Conservation (phyloP, 306 rosid genomes). For the Inga laurina region DNA sequence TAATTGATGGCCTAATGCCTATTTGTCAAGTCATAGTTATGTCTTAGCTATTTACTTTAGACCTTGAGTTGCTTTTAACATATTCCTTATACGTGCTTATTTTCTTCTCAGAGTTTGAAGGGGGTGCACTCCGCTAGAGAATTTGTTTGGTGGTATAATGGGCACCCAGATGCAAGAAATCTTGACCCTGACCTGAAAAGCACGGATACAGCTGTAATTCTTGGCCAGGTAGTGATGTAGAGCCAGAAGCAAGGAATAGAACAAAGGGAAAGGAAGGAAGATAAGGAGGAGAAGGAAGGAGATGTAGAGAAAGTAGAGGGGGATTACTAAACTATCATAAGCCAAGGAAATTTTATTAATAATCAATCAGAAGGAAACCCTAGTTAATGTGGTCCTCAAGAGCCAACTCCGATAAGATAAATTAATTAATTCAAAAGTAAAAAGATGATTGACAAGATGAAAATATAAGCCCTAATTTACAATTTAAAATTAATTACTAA, state of each 20-base stretch:
- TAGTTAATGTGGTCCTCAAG: not conserved
- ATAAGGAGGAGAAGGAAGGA: not conserved
- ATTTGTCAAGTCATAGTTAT: not conserved
- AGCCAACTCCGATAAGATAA: not conserved
- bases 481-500: not conserved
- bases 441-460: not conserved
- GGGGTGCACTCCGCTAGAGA: slow-evolving; percentile 90
- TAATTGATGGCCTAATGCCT: slow-evolving; percentile 24
- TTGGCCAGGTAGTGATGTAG: slow-evolving; percentile 67
- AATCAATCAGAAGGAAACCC: not conserved
- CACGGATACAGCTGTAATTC: slow-evolving; percentile 83
- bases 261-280: not conserved
- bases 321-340: not conserved
- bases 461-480: not conserved
- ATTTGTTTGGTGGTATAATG: slow-evolving; percentile 99
- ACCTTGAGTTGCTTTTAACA: not conserved
- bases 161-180: slow-evolving; percentile 82
- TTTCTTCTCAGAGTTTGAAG: slow-evolving; percentile 56
- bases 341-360: not conserved
- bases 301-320: not conserved
- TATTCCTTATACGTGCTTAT: not conserved
- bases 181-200: slow-evolving; percentile 75
- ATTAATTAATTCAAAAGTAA: not conserved
- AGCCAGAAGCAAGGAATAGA: not conserved
- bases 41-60: slow-evolving; percentile 11